Conservation (phyloP, 805 yeast genomes). For the Metschnikowia arizonensis region DNA sequence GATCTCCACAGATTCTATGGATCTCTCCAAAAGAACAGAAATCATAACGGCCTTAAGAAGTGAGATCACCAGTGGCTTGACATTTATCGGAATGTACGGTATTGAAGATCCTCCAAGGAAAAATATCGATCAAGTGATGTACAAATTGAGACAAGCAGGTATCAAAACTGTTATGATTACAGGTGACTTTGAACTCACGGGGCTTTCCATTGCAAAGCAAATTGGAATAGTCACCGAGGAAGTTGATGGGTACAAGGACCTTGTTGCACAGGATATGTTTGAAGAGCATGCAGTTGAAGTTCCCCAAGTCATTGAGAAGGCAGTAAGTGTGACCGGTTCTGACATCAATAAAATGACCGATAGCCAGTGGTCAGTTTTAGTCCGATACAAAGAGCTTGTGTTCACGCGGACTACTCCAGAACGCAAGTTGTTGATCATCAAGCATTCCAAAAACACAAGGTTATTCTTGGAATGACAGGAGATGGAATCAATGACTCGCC, state of each 20-base stretch:
- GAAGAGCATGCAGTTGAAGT: slow-evolving; percentile 4
- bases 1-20: slow-evolving; percentile 14
- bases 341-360: slow-evolving; percentile 31
- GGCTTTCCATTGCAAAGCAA: slow-evolving; percentile 45
- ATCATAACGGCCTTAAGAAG: slow-evolving; percentile 14
- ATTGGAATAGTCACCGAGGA: slow-evolving; percentile 34
- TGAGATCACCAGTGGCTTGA: slow-evolving; percentile 18
- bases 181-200: slow-evolving; percentile 54
- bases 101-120: slow-evolving; percentile 44
- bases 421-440: slow-evolving; percentile 47
- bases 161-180: slow-evolving; percentile 42
- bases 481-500: slow-evolving; percentile 37
- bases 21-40: slow-evolving; percentile 13
- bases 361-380: slow-evolving; percentile 40
- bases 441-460: slow-evolving; percentile 37
- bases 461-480: slow-evolving; percentile 34
- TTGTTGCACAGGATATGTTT: slow-evolving; percentile 10
- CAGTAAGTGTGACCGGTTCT: slow-evolving; percentile 33
- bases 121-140: slow-evolving; percentile 30
- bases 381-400: slow-evolving; percentile 34
- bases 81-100: slow-evolving; percentile 38
- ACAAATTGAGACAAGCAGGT: slow-evolving; percentile 35
- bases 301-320: slow-evolving; percentile 17
- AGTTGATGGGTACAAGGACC: slow-evolving; percentile 18
- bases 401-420: slow-evolving; percentile 44